Percentiles rank a stretch among this genome's conserved stretches.
Evolutionary conservation across 176 grass and related monocot species (phyloP).

Genomic region (Paspalum notatum): DNA sequence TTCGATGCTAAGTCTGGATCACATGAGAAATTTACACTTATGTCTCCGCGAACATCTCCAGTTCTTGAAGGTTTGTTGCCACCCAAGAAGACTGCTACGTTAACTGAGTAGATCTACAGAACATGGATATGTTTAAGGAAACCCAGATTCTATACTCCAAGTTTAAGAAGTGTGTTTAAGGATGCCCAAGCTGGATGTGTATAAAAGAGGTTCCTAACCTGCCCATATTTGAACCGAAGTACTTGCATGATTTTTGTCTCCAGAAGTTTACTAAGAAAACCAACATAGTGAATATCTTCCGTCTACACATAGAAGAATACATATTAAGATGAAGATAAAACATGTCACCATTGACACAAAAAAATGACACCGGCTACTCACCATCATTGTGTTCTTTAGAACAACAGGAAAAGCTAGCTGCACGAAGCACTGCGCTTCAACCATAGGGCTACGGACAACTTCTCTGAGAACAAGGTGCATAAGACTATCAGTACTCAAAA

Average conservation of each 20-base stretch:
- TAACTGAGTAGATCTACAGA: slow-evolving; percentile 92
- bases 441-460: slow-evolving; percentile 94
- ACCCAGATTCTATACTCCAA: slow-evolving; percentile 17
- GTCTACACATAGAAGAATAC: slow-evolving; percentile 51
- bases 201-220: slow-evolving; percentile 61
- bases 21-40: slow-evolving; percentile 96
- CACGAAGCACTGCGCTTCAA: slow-evolving; percentile 98
- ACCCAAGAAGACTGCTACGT: slow-evolving; percentile 92
- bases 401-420: slow-evolving; percentile 91
- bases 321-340: slow-evolving; percentile 42
- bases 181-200: slow-evolving; percentile 26
- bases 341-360: not conserved
- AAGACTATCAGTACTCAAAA: slow-evolving; percentile 15
- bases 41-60: slow-evolving; percentile 88
- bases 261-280: slow-evolving; percentile 96
- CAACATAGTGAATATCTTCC: slow-evolving; percentile 96
- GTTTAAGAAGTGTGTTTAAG: not conserved
- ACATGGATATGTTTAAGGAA: slow-evolving; percentile 34
- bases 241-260: slow-evolving; percentile 99
- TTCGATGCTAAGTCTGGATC: slow-evolving; percentile 92
- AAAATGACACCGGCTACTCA: slow-evolving; percentile 41
- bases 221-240: slow-evolving; percentile 98
- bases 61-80: slow-evolving; percentile 98
- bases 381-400: slow-evolving; percentile 85
- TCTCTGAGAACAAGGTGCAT: slow-evolving; percentile 63